phyloP scores from a whole-genome alignment of 176 grass and related monocot species.

The Oryza punctata region DNA sequence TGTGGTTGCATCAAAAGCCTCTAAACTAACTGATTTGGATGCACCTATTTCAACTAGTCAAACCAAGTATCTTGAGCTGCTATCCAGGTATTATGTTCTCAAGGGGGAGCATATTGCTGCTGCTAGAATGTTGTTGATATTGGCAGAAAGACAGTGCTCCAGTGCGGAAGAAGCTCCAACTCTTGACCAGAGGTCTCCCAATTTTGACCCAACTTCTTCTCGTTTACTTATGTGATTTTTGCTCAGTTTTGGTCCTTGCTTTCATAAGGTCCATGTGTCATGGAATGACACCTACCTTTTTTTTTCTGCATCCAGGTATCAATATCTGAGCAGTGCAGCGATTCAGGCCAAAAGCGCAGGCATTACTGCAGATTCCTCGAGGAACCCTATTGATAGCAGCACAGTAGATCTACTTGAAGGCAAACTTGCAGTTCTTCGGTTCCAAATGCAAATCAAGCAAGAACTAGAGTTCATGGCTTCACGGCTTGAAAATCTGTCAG shows the following conservation, averaged over 20 bases:
- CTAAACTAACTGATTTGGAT: slow-evolving; percentile 47
- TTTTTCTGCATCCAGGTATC: slow-evolving; percentile 67
- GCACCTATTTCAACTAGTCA: slow-evolving; percentile 55
- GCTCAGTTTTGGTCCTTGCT: slow-evolving; percentile 42
- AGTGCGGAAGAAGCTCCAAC: slow-evolving; percentile 67
- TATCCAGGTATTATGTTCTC: slow-evolving; percentile 81
- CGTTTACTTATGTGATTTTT: slow-evolving; percentile 27
- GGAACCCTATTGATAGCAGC: slow-evolving; percentile 73
- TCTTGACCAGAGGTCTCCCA: slow-evolving; percentile 76
- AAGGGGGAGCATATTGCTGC: slow-evolving; percentile 90
- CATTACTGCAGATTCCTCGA: slow-evolving; percentile 51
- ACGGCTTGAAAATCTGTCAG: slow-evolving; percentile 37
- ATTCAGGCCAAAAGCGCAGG: slow-evolving; percentile 87
- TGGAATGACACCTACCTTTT: slow-evolving; percentile 43
- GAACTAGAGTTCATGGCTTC: slow-evolving; percentile 69
- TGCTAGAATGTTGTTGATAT: slow-evolving; percentile 74
- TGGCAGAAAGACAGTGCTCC: slow-evolving; percentile 87
- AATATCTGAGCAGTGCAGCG: slow-evolving; percentile 88
- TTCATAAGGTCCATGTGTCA: not conserved
- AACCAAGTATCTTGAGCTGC: slow-evolving; percentile 83
- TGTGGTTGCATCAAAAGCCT: slow-evolving; percentile 37
- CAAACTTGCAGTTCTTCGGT: slow-evolving; percentile 85
- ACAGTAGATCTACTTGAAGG: slow-evolving; percentile 93
- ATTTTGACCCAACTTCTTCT: slow-evolving; percentile 33
- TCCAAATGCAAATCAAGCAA: slow-evolving; percentile 96